These are phyloP conservation scores for Microstroma glucosiphilum DNA, from an alignment of 1,284 basidiomycete genomes.

Conservation along the genomic window DNA sequence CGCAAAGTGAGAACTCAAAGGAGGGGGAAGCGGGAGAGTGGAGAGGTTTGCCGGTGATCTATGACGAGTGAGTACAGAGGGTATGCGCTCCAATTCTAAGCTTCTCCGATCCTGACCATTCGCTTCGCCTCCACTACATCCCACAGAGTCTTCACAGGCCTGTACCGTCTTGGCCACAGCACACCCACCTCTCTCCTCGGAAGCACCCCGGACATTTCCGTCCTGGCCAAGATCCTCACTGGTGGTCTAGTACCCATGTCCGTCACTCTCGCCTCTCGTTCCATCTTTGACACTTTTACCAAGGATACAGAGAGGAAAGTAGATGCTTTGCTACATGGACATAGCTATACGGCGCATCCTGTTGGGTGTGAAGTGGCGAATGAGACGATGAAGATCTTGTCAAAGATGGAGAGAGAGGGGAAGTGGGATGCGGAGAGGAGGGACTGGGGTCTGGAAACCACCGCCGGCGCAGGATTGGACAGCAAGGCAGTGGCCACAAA, in stretches of 20 bases:
- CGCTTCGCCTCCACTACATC: background rate
- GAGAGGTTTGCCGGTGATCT: conserved; percentile 80
- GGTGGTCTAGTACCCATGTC: conserved; percentile 85
- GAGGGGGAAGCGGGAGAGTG: conserved; percentile 51
- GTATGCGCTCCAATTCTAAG: background rate
- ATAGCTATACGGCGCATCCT: conserved; percentile 64
- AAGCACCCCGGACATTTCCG: conserved; percentile 62
- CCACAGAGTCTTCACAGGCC: conserved; percentile 71
- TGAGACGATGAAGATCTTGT: conserved; percentile 66
- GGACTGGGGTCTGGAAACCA: conserved; percentile 9
- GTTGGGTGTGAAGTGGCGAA: conserved; percentile 81
- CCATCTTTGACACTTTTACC: conserved; percentile 74
- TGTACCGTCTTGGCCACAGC: conserved; percentile 69
- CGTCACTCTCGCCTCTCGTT: conserved; percentile 65
- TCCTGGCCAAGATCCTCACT: conserved; percentile 88
- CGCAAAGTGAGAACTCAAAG: conserved; percentile 1
- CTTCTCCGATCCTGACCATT: background rate
- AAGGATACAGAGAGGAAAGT: conserved; percentile 63
- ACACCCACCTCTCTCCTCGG: conserved; percentile 32
- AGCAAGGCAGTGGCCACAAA: background rate
- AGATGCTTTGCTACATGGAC: conserved; percentile 84
- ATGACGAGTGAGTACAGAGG: conserved; percentile 62
- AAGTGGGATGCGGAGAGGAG: conserved; percentile 55
- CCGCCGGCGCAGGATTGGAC: background rate
- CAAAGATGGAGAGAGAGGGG: conserved; percentile 54